Evolutionary conservation across 805 yeast genomes (phyloP).

Genomic region (Metschnikowia corniflorae): DNA sequence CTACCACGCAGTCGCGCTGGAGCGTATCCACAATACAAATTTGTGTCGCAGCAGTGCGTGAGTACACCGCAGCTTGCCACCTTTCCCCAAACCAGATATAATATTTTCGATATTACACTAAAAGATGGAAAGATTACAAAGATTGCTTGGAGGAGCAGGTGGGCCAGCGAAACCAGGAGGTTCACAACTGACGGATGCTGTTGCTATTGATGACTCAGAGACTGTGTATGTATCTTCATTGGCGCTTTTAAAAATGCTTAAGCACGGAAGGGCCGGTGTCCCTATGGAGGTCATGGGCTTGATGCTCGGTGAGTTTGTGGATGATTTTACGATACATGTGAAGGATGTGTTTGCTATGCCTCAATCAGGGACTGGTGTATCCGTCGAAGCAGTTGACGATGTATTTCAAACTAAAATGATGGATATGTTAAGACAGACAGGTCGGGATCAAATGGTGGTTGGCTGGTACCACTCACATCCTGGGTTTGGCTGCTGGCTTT

Average conservation of each 20-base stretch:
- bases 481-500: slow-evolving; percentile 99
- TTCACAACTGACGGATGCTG: slow-evolving; percentile 56
- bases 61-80: too few species aligned
- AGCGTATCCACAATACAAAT: too few species aligned
- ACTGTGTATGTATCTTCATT: slow-evolving; percentile 94
- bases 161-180: slow-evolving; percentile 44
- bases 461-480: slow-evolving; percentile 99
- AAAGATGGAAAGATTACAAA: slow-evolving; percentile 48
- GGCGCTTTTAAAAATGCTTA: slow-evolving; percentile 93
- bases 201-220: slow-evolving; percentile 90
- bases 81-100: too few species aligned
- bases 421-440: slow-evolving; percentile 99
- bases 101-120: too few species aligned
- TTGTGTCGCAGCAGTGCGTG: too few species aligned
- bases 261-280: slow-evolving; percentile 91
- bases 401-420: slow-evolving; percentile 98
- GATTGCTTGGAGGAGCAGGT: slow-evolving; percentile 42
- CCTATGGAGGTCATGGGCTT: slow-evolving; percentile 90
- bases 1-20: too few species aligned
- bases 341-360: slow-evolving; percentile 99
- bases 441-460: slow-evolving; percentile 98
- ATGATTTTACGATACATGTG: slow-evolving; percentile 94
- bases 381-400: slow-evolving; percentile 98
- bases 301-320: slow-evolving; percentile 97
- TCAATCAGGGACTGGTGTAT: slow-evolving; percentile 96